Evolutionary conservation across 306 rosid species (phyloP).

Genomic region (Castanospermum australe): DNA sequence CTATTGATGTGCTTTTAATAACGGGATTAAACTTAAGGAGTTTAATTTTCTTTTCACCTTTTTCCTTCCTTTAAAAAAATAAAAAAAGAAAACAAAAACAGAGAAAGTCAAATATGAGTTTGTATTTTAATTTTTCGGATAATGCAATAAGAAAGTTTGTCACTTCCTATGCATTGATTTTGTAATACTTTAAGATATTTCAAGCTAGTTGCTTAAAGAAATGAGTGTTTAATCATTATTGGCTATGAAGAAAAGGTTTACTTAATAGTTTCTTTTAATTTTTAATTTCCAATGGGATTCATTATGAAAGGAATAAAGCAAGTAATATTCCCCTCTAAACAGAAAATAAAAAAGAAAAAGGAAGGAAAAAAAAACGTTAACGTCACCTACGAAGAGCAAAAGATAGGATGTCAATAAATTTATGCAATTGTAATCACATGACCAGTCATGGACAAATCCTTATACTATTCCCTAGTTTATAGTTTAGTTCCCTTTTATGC

Average conservation of each 20-base stretch:
- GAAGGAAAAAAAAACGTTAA: neutral
- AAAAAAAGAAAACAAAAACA: neutral
- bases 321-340: conserved; percentile 1
- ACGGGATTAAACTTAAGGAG: neutral
- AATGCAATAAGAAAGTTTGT: neutral
- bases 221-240: neutral
- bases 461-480: neutral
- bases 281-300: neutral
- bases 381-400: neutral
- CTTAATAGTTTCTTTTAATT: neutral
- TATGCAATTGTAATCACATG: neutral
- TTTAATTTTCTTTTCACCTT: too few relatives aligned
- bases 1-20: neutral
- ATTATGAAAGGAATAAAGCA: neutral
- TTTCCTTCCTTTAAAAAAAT: neutral
- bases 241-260: neutral
- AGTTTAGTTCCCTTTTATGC: neutral
- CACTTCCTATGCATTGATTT: neutral
- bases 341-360: neutral
- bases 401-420: neutral
- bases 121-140: neutral
- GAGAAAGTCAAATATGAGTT: neutral
- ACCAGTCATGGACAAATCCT: neutral
- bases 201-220: neutral
- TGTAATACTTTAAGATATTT: neutral